Conservation (phyloP, 495 filamentous ascomycete genomes). For the Xylaria intraflava region DNA sequence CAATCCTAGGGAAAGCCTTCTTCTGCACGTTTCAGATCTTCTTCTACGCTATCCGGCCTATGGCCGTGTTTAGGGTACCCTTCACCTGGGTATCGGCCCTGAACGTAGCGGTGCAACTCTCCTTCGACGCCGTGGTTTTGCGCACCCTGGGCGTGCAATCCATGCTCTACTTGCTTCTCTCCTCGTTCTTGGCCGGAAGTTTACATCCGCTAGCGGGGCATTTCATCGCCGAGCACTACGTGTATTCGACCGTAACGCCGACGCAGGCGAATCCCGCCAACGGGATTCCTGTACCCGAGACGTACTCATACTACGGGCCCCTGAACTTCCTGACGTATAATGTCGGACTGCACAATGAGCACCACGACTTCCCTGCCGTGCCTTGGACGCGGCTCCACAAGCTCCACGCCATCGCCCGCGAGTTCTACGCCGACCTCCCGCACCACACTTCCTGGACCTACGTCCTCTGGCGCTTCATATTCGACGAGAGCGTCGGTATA, state of each 20-base stretch:
- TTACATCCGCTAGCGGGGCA: constrained; percentile 94
- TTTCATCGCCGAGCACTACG: constrained; percentile 99
- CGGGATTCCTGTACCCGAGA: constrained; percentile 72
- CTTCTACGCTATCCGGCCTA: constrained; percentile 98
- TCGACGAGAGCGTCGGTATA: constrained; percentile 79
- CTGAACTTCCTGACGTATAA: constrained; percentile 94
- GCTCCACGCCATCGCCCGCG: constrained; percentile 72
- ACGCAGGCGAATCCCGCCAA: constrained; percentile 54
- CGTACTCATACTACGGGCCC: constrained; percentile 92
- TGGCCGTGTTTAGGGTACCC: constrained; percentile 85
- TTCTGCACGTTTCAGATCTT: constrained; percentile 99
- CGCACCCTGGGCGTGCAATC: constrained; percentile 46
- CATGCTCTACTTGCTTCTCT: constrained; percentile 73
- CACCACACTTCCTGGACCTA: constrained; percentile 82
- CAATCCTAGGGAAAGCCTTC: constrained; percentile 95
- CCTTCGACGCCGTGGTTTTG: constrained; percentile 69
- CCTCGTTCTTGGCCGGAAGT: constrained; percentile 86
- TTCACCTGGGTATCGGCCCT: constrained; percentile 77
- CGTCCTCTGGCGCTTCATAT: constrained; percentile 92
- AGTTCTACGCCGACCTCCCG: constrained; percentile 90
- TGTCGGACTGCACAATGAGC: constrained; percentile 95
- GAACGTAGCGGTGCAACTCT: constrained; percentile 69
- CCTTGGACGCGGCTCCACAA: constrained; percentile 81
- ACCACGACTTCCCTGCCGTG: constrained; percentile 96
- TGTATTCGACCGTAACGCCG: constrained; percentile 66